Base-by-base conservation (phyloP, 2,329 filamentous ascomycete species). In the Metarhizium robertsii region DNA sequence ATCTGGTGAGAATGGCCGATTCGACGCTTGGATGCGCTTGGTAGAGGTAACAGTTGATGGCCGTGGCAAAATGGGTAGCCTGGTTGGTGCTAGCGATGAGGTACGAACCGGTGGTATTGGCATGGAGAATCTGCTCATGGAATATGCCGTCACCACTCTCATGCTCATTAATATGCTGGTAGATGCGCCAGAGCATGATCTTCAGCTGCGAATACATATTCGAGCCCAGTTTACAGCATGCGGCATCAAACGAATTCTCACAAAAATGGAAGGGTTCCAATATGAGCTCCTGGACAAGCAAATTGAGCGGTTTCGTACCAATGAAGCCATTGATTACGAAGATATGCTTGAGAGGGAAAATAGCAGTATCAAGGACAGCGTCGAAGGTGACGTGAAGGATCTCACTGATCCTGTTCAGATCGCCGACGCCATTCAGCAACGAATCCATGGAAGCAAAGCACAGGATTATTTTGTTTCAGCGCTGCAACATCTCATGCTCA, bases 241-340 rank as follows among this genome's bases (percentile, higher is more conserved):
- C 71, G 94, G 94, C 56, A 90, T 97, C 79, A 95, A 92, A 77
- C 86, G 94, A 57, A 88, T 97, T 64, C 76, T 97, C 72, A 87
- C 80, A 62, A 99, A 97, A 80, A 97, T 97, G 94, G 92, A 96
- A 71, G 88, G 84, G 47, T 97, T 99, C 76, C 92, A 97, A 71
- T 99, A 97, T 74, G 94, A 99, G 64, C 83, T 95, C 64, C 94
- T 99, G 63, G 92, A 97, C 79, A 97, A 96, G 79, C 94, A 99
- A 75, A 88, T 97, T 65, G 92, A 96, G 69, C 85, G 86, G 54
- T 99, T 94, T 76, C 85, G 90, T 57, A 86, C 87, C 60, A 96
- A 97, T 68, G 92, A 97, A 72, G 91, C 90, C 54, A 95, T 97
- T 69, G 94, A 99, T 75, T 97, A 97, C 69, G 94, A 99, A 74